Conservation (phyloP, 768 basidiomycete species). For the Psilocybe azurescens region DNA sequence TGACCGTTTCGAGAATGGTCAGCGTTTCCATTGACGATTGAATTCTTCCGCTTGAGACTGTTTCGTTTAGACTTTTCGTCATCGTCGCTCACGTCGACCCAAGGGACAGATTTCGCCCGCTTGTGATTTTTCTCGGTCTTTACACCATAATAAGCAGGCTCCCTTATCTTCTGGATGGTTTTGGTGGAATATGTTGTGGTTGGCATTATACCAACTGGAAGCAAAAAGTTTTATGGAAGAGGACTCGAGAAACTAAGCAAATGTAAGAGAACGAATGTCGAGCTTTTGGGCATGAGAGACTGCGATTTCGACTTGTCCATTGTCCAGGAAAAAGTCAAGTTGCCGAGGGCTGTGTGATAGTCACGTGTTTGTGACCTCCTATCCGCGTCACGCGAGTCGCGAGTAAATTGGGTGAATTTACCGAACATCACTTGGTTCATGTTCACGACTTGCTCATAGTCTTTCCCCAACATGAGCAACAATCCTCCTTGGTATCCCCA, state of each 20-base stretch:
- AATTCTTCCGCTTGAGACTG: slow-evolving; percentile 34
- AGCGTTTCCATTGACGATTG: slow-evolving; percentile 30
- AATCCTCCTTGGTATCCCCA: slow-evolving; percentile 35
- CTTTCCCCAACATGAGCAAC: slow-evolving; percentile 36
- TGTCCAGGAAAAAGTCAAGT: slow-evolving; percentile 4
- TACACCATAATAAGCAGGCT: slow-evolving; percentile 28
- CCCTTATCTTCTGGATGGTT: slow-evolving; percentile 25
- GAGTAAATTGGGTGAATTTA: slow-evolving; percentile 20
- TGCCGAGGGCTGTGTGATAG: slow-evolving; percentile 1
- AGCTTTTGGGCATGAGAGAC: slow-evolving; percentile 21
- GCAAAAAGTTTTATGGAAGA: slow-evolving; percentile 8
- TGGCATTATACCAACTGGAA: slow-evolving; percentile 18
- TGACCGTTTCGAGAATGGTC: slow-evolving; percentile 25
- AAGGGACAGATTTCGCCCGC: slow-evolving; percentile 36
- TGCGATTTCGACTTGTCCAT: background rate
- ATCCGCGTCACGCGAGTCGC: slow-evolving; percentile 27
- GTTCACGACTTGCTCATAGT: slow-evolving; percentile 8
- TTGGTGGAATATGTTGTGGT: slow-evolving; percentile 19
- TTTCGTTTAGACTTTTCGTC: slow-evolving; percentile 35
- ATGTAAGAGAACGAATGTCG: slow-evolving; percentile 4
- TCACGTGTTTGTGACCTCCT: slow-evolving; percentile 27
- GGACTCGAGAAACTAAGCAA: slow-evolving; percentile 5
- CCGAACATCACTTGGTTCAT: slow-evolving; percentile 5
- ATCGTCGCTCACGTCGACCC: slow-evolving; percentile 47
- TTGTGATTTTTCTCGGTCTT: slow-evolving; percentile 28